Evolutionary conservation across 257 asterid genomes (phyloP), one percentile per base, ranked within the genome.

Genomic region (Nicotiana undulata): DNA sequence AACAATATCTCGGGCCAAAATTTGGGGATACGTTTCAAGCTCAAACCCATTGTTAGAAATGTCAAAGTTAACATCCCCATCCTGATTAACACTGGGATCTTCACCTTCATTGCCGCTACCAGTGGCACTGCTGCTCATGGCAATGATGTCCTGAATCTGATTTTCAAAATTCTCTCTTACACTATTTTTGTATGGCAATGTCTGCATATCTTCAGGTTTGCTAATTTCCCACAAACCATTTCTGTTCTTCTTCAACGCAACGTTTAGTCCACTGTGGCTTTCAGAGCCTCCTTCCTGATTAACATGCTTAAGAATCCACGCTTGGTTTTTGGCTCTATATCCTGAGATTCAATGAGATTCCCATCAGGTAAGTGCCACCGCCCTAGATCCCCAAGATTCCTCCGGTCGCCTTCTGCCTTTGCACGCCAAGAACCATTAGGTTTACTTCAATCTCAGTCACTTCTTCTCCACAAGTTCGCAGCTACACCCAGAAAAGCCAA

Each of bases 371-470:
- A 88, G 87, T 92, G 98, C 98, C 99, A 94, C 64, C 78, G 88
- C 75, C 90, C 93, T 79, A 93, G 93, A 86, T 92, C 98, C 76
- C 97, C 96, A 68, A 92, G 92, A 86, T 83, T 85, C 85, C 83
- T 88, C 58, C 86, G 86, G 79, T 91, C 97, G 74, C 93, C 91
- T 82, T 94, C 99, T 75, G 90, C 84, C 87, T 92, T 96, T 29
- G 92, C 97, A 67, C 99, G 98, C 99, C 99, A 96, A 79, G 97
- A 91, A 83, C 99, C 98, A 79, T 96, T 92, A 46, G 95, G 98
- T 86, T 96, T 87, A 96, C 95, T 89, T 96, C 99, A 82, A 96
- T 87, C 15, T 91, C 97, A 17, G 92, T 84, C 56, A 94, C 90
- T 79, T 92, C 97, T 88, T 92, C 99, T 81, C 87, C 96, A 79